Conservation (phyloP, 305 asterid genomes). For the Stenogyne calaminthoides region DNA sequence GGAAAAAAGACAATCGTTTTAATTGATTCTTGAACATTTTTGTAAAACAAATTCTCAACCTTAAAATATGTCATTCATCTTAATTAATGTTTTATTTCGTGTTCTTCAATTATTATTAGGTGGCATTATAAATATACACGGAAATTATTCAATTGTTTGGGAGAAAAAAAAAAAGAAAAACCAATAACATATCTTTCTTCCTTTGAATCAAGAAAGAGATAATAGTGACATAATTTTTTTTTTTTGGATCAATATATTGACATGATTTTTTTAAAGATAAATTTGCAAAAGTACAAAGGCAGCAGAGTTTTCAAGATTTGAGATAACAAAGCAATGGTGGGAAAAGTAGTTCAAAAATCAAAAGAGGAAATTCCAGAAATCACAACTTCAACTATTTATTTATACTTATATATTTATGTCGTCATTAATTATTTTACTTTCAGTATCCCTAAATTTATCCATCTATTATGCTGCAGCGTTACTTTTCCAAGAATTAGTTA, state of each 20-base stretch:
- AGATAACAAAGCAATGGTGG: slow-evolving; percentile 16
- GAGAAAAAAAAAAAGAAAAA: neutral
- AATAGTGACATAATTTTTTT: slow-evolving; percentile 21
- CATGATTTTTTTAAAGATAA: slow-evolving; percentile 8
- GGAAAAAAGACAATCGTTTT: neutral
- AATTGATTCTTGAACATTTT: neutral
- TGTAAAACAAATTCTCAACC: neutral
- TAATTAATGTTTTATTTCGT: neutral
- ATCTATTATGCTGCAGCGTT: neutral
- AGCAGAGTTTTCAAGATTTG: slow-evolving; percentile 28
- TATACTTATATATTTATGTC: neutral
- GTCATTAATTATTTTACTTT: slow-evolving; percentile 6
- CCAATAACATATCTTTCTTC: slow-evolving; percentile 25
- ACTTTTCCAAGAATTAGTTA: no score
- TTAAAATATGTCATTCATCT: neutral
- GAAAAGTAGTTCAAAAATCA: slow-evolving; percentile 17
- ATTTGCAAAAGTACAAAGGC: slow-evolving; percentile 7
- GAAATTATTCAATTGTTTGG: neutral
- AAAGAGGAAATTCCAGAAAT: slow-evolving; percentile 18
- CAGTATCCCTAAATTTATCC: slow-evolving; percentile 22
- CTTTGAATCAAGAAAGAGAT: slow-evolving; percentile 11
- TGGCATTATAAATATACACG: no score
- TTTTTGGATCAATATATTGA: slow-evolving; percentile 18
- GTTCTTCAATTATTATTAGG: neutral
- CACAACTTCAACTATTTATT: slow-evolving; percentile 3